Evolutionary conservation across 148 eudicot genomes (phyloP), one percentile per base, ranked within the genome.

Genomic region (Rhododendron griersonianum): DNA sequence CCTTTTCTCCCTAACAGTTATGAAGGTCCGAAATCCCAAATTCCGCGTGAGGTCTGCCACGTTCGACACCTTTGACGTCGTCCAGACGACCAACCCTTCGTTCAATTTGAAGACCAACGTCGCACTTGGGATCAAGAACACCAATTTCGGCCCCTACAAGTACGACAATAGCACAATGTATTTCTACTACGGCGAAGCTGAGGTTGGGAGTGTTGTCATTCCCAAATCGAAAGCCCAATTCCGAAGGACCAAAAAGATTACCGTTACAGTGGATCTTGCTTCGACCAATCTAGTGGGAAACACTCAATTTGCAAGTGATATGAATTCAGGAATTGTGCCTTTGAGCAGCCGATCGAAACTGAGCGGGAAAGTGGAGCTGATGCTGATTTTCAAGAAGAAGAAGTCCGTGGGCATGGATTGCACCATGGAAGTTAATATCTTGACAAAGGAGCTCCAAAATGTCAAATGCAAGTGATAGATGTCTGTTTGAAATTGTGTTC

Each of bases 21-120:
- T 87, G 80, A 84, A 84, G n/a, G 14, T 87, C 73, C 59, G 23
- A 2, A 74, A 86, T 30, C 89, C 89, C 14, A 87, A 81, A 7
- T 87, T 84, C 35, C 86, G 85, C 21, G 82, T 87, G 0, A 23
- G 33, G 3, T 57, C 81, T 1, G 84, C 89, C 50, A 33, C 59
- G 2, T 81, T 87, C 23, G 82, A 83, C 47, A 30, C 23, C 18
- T 47, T 87, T 23, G 39, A 30, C 3, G 44, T 69, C 61, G 55
- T 50, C 39, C 51, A 5, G 37, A 1, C 67, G 0, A 23, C 47
- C 28, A 83, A 86, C 6, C 28, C 71, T 23, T 55, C 84, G 1
- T 87, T 87, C 76, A 71, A 4, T 5, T 11, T 71, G 76, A 30
- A 1, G 16, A 28, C 16, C 37, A 71, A 57, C 23, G 87, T 81